phyloP scores from a whole-genome alignment of 306 rosid genomes.

The Senna tora region DNA sequence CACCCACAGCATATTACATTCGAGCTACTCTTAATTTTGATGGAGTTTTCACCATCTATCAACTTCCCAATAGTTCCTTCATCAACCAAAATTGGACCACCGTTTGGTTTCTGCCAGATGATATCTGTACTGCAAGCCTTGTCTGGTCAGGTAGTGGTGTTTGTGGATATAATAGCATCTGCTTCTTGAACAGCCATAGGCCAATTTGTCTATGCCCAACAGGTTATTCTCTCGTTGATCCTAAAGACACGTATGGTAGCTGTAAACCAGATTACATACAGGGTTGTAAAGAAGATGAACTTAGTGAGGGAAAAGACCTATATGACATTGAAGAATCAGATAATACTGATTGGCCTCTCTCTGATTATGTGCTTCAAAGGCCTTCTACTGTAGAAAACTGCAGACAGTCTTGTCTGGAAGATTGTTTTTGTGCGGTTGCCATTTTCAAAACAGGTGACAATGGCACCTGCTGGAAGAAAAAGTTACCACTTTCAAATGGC shows the following conservation, averaged over 20 bases:
- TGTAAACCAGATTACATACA: slow-evolving; percentile 50
- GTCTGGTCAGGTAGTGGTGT: background rate
- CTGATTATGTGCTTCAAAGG: slow-evolving; percentile 30
- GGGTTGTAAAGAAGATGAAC: slow-evolving; percentile 43
- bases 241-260: slow-evolving; percentile 38
- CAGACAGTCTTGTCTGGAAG: slow-evolving; percentile 45
- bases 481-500: slow-evolving; percentile 58
- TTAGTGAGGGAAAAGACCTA: background rate
- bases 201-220: slow-evolving; percentile 48
- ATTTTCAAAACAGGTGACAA: slow-evolving; percentile 32
- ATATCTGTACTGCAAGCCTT: background rate
- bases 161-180: slow-evolving; percentile 49
- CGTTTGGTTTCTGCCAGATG: slow-evolving; percentile 36
- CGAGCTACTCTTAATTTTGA: slow-evolving; percentile 53
- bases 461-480: slow-evolving; percentile 58
- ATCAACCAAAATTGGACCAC: slow-evolving; percentile 31
- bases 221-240: slow-evolving; percentile 42
- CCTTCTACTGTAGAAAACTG: slow-evolving; percentile 44
- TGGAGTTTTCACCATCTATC: slow-evolving; percentile 47
- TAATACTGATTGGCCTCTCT: slow-evolving; percentile 42
- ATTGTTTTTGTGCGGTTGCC: slow-evolving; percentile 57
- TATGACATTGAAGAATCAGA: slow-evolving; percentile 27
- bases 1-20: slow-evolving; percentile 33
- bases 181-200: slow-evolving; percentile 34
- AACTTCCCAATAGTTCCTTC: slow-evolving; percentile 32